A percentile compares a stretch with the other conserved stretches of the same genome.
These are phyloP conservation scores for Colletotrichum sp. DNA, from an alignment of 2,329 filamentous ascomycete species.

Conservation along the genomic window DNA sequence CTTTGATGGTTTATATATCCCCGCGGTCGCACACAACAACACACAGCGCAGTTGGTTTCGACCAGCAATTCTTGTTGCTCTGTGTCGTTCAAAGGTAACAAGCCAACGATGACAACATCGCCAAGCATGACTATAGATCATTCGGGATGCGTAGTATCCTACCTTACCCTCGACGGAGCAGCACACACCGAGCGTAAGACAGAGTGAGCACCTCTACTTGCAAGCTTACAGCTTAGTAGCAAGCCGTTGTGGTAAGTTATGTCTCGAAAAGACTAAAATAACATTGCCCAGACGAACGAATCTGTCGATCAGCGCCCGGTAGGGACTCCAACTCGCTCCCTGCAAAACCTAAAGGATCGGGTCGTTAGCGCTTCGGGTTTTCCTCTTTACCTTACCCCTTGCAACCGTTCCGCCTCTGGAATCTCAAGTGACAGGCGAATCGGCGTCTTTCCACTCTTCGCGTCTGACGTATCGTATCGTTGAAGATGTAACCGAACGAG, in stretches of 20 bases:
- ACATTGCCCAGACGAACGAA: neutral
- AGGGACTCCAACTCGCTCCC: neutral
- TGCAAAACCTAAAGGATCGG: neutral
- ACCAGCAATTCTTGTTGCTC: neutral
- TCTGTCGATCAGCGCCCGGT: neutral
- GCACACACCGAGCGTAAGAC: neutral
- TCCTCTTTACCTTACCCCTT: neutral
- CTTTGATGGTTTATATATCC: neutral
- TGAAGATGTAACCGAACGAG: neutral
- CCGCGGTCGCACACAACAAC: neutral
- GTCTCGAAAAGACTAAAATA: neutral
- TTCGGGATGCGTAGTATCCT: neutral
- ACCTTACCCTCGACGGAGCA: neutral
- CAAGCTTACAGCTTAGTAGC: neutral
- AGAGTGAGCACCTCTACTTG: neutral
- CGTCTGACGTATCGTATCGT: neutral
- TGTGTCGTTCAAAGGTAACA: neutral
- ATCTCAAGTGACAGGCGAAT: neutral
- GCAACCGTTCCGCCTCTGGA: neutral
- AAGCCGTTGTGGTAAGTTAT: neutral
- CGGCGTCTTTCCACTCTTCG: neutral
- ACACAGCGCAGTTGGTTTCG: neutral
- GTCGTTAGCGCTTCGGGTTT: neutral
- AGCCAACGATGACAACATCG: conserved; percentile 1
- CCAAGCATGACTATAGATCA: neutral